Evolutionary conservation across 2,329 filamentous ascomycete genomes (phyloP).

Genomic region (Phoma sp.): DNA sequence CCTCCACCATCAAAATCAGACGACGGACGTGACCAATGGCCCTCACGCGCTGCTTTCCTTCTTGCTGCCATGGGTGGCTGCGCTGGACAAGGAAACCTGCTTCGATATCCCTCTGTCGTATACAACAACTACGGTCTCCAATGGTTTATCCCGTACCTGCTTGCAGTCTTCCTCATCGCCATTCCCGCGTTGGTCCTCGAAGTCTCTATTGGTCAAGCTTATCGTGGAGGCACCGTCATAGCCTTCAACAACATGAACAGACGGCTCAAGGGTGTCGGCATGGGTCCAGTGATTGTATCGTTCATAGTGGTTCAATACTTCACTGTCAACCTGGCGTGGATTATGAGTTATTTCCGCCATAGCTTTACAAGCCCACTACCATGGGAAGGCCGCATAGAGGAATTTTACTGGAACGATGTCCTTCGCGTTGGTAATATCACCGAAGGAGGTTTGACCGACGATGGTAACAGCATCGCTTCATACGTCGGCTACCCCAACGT

Average conservation of each 20-base stretch:
- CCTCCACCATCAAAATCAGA: constrained; percentile 45
- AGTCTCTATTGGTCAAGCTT: constrained; percentile 60
- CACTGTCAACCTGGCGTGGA: constrained; percentile 64
- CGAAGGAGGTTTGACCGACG: constrained; percentile 43
- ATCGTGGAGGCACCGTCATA: constrained; percentile 62
- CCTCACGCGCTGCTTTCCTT: constrained; percentile 61
- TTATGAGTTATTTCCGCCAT: constrained; percentile 65
- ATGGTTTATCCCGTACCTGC: constrained; percentile 66
- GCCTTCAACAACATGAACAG: constrained; percentile 60
- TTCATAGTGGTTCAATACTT: constrained; percentile 65
- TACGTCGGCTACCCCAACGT: constrained; percentile 58
- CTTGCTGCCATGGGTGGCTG: constrained; percentile 66
- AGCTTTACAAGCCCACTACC: constrained; percentile 63
- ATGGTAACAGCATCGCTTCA: constrained; percentile 48
- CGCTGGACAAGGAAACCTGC: constrained; percentile 64
- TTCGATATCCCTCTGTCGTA: constrained; percentile 64
- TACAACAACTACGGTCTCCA: constrained; percentile 67
- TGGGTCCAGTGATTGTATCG: constrained; percentile 58
- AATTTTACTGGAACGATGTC: constrained; percentile 60
- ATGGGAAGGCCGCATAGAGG: constrained; percentile 58
- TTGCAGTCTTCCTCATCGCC: constrained; percentile 62
- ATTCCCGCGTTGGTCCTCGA: constrained; percentile 64
- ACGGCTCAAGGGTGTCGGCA: constrained; percentile 61
- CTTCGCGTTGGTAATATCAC: constrained; percentile 55
- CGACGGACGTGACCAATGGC: constrained; percentile 61